Percentiles rank a stretch among this genome's conserved stretches.
phyloP scores from a whole-genome alignment of 2,329 filamentous ascomycete species.

The Chaetomiaceae sp. region DNA sequence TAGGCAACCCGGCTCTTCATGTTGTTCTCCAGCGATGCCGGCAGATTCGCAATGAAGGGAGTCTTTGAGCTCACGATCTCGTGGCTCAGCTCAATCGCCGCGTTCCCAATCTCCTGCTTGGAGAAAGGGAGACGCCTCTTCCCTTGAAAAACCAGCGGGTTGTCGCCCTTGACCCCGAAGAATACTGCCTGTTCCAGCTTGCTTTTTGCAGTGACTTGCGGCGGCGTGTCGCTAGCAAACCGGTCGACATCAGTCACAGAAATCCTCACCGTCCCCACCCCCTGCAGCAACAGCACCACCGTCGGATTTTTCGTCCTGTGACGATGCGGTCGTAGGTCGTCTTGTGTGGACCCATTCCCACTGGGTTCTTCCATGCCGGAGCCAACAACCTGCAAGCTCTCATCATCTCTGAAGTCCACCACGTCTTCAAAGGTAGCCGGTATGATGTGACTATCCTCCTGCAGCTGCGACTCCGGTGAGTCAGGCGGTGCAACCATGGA shows the following conservation, averaged over 20 bases:
- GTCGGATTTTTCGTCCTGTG: conserved; percentile 56
- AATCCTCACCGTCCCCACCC: conserved; percentile 55
- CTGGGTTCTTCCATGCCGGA: conserved; percentile 58
- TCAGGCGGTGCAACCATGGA: conserved; percentile 64
- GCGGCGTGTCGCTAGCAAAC: conserved; percentile 52
- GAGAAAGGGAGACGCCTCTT: conserved; percentile 61
- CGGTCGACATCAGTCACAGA: conserved; percentile 53
- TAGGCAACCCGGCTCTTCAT: conserved; percentile 66
- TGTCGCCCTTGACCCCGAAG: conserved; percentile 74
- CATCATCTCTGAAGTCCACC: conserved; percentile 66
- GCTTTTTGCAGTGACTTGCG: conserved; percentile 70
- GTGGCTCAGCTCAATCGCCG: conserved; percentile 70
- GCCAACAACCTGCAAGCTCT: conserved; percentile 56
- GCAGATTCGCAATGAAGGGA: conserved; percentile 64
- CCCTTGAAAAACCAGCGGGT: conserved; percentile 78
- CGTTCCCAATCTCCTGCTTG: conserved; percentile 63
- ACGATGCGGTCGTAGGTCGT: conserved; percentile 46
- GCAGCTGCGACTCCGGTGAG: conserved; percentile 69
- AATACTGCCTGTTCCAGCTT: conserved; percentile 95
- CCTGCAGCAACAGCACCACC: conserved; percentile 56
- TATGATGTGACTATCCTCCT: conserved; percentile 57
- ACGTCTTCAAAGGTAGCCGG: conserved; percentile 76
- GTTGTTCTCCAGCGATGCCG: conserved; percentile 75
- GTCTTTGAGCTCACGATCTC: conserved; percentile 77
- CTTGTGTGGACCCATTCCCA: conserved; percentile 30